phyloP scores from a whole-genome alignment of 2,329 filamentous ascomycete species.

The Pseudogymnoascus sp. region DNA sequence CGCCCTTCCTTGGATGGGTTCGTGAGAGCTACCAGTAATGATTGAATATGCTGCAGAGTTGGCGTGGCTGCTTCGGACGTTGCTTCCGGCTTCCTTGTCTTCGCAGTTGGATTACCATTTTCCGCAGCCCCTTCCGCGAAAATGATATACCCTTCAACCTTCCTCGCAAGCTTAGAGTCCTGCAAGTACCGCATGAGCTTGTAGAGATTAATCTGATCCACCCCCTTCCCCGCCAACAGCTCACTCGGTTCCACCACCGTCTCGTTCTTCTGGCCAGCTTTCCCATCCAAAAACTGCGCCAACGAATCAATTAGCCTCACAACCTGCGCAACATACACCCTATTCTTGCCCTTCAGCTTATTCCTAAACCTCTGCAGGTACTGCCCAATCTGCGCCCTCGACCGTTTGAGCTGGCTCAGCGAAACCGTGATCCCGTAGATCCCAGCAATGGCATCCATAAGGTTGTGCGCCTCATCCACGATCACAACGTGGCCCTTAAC shows the following conservation, averaged over 20 bases:
- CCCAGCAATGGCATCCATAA: slow-evolving; percentile 87
- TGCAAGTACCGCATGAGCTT: slow-evolving; percentile 82
- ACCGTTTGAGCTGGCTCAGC: slow-evolving; percentile 62
- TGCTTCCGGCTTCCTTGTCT: slow-evolving; percentile 11
- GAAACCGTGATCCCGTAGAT: slow-evolving; percentile 76
- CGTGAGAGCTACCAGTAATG: slow-evolving; percentile 71
- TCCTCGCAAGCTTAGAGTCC: slow-evolving; percentile 85
- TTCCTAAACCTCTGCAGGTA: slow-evolving; percentile 87
- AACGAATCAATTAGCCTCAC: slow-evolving; percentile 77
- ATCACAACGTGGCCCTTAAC: slow-evolving; percentile 86
- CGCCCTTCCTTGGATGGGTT: slow-evolving; percentile 69
- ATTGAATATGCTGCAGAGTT: slow-evolving; percentile 46
- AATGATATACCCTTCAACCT: slow-evolving; percentile 80
- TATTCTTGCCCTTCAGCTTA: slow-evolving; percentile 79
- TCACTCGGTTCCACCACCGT: slow-evolving; percentile 62
- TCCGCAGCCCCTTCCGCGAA: slow-evolving; percentile 39
- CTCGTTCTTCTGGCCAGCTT: slow-evolving; percentile 38
- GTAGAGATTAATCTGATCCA: slow-evolving; percentile 92
- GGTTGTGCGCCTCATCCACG: slow-evolving; percentile 93
- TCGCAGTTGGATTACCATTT: slow-evolving; percentile 13
- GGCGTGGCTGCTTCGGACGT: slow-evolving; percentile 18
- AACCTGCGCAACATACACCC: slow-evolving; percentile 83
- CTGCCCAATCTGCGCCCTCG: slow-evolving; percentile 64
- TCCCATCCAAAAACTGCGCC: slow-evolving; percentile 55
- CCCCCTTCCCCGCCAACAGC: slow-evolving; percentile 72